phyloP scores from a whole-genome alignment of 805 yeast genomes.

The Starmerella vaccinii region DNA sequence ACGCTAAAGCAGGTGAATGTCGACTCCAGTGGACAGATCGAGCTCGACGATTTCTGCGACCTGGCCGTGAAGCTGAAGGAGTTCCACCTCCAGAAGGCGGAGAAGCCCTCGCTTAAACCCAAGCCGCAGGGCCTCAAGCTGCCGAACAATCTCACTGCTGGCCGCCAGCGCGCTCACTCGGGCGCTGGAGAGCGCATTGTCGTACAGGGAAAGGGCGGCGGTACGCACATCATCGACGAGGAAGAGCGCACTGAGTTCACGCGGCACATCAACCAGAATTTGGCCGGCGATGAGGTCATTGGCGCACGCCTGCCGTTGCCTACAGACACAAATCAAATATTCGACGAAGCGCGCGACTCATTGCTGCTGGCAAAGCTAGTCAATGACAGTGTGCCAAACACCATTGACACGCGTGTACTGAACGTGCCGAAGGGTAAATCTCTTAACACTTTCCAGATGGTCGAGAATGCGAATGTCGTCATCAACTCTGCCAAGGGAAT shows the following conservation, averaged over 20 bases:
- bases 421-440: constrained; percentile 77
- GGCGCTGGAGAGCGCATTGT: constrained; percentile 45
- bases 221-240: constrained; percentile 92
- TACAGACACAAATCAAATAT: constrained; percentile 85
- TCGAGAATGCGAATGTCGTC: constrained; percentile 94
- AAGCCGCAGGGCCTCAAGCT: constrained; percentile 25
- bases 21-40: constrained; percentile 95
- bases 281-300: constrained; percentile 77
- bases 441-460: constrained; percentile 87
- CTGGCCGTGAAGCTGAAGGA: constrained; percentile 74
- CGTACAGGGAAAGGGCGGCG: constrained; percentile 81
- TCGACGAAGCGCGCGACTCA: constrained; percentile 95
- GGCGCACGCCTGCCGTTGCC: constrained; percentile 85
- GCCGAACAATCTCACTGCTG: constrained; percentile 20
- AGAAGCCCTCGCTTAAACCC: constrained; percentile 20
- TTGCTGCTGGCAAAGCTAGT: constrained; percentile 83
- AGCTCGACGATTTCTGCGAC: constrained; percentile 83
- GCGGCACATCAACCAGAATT: constrained; percentile 84
- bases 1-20: constrained; percentile 82
- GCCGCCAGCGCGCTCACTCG: constrained; percentile 26
- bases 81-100: constrained; percentile 15
- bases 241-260: constrained; percentile 96
- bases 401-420: constrained; percentile 94
- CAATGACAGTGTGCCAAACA: constrained; percentile 96
- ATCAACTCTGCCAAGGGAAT: constrained; percentile 98